These are phyloP conservation scores for Lactarius evosmus DNA, from an alignment of 768 basidiomycete species.

Conservation along the genomic window DNA sequence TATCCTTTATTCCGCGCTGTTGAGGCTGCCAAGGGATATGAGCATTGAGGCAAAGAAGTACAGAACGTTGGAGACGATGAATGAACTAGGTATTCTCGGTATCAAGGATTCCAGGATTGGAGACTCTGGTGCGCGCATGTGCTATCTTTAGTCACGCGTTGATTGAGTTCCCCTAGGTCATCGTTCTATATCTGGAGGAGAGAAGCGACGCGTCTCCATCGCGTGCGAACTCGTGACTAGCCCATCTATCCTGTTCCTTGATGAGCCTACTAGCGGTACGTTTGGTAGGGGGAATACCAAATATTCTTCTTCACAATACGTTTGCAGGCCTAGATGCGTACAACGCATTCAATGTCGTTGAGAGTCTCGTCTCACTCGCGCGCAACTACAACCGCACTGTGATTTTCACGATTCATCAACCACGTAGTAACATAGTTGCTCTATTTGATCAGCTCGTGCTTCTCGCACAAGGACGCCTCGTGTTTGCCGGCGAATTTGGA, in stretches of 20 bases:
- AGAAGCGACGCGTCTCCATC: constrained; percentile 94
- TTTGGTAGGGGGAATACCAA: constrained; percentile 9
- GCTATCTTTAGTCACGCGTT: not conserved
- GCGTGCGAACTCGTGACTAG: constrained; percentile 98
- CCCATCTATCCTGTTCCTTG: constrained; percentile 92
- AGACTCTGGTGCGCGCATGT: constrained; percentile 59
- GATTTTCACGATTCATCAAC: constrained; percentile 97
- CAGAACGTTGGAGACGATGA: constrained; percentile 91
- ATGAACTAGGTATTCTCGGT: constrained; percentile 88
- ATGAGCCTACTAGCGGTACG: constrained; percentile 94
- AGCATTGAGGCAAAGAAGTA: constrained; percentile 92
- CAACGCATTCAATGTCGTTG: constrained; percentile 94
- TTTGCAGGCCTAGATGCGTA: constrained; percentile 81
- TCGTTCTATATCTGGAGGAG: constrained; percentile 93
- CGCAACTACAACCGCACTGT: constrained; percentile 90
- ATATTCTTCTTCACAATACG: constrained; percentile 1
- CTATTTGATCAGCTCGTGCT: constrained; percentile 91
- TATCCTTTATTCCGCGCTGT: constrained; percentile 85
- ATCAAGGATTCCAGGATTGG: constrained; percentile 92
- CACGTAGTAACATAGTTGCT: constrained; percentile 94
- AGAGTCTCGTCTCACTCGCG: constrained; percentile 81
- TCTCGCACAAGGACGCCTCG: constrained; percentile 76
- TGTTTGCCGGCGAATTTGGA: constrained; percentile 77
- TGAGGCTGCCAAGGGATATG: constrained; percentile 93
- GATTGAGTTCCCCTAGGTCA: constrained; percentile 47